Base-by-base conservation (phyloP, 306 rosid genomes). In the Malus asiatica region DNA sequence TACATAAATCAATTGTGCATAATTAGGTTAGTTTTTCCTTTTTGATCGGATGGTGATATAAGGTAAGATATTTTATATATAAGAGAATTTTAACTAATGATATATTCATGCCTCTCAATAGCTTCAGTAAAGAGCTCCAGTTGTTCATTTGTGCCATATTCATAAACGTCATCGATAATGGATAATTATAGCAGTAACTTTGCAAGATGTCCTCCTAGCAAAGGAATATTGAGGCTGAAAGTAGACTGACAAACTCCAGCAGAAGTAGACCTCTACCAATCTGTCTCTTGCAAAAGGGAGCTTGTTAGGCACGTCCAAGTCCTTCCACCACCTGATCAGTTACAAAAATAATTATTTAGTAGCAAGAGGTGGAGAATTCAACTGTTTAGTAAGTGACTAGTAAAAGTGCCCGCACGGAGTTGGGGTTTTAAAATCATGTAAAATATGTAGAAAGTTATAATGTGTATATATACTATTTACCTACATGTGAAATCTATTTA, bases 301-400 rank as follows among this genome's bases (percentile, higher is more conserved):
- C 20, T 65, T 78, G 5, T 1, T 75, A 44, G 77, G 0, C 64
- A 78, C 25, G 22, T 84, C 79, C 32, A 86, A 82, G 27, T 77
- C 79, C 35, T 82, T 82, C 90, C 93, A 89, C 90, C 90, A 89
- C 75, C 89, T 81, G 38, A 29, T 29, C 32, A 18, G 38, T 33
- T 10, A 45, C 51, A 45, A 13, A 45, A 13, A 45, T 45, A 8
- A 45, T 8, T 45, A 8, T 45, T 9, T 45, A 8, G 4, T 45
- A 45, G 51, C 15, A 3, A 45, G 51, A 8, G 51, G 11, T 45
- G 51, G 51, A 33, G 38, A 33, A 33, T 33, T 33, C 38, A 5
- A 33, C 38, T 33, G 7, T 33, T 33, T 5, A 33, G 38, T 33
- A 33, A 5, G 38, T 33, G 38, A 33, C 38, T 5, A 33, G 7